Base-by-base conservation (phyloP, 345 rosid species). In the Hibiscus syriacus region DNA sequence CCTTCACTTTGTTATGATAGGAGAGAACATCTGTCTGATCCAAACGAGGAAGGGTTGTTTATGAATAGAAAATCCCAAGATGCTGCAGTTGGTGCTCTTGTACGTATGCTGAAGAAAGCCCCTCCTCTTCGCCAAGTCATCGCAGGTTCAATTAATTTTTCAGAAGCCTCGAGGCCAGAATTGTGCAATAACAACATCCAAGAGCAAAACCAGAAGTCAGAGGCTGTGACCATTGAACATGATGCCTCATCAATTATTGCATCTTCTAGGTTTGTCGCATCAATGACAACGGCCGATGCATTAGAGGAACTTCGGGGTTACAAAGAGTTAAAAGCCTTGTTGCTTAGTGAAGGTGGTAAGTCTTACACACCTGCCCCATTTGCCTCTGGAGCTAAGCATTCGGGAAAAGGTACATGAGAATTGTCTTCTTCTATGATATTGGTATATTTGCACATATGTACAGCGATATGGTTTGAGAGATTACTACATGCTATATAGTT, bases 81-180 rank as follows among this genome's bases (percentile, higher is more conserved):
- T 75, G 98, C 97, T 66, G 96, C 87, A 56, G 95, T 94, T 66
- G 95, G 97, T 78, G 92, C 87, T 38, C 87, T 91, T 54, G 96
- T 94, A 59, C 58, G 23, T 3, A 80, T 93, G 96, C 80, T 93
- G 82, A 80, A 86, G 84, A 89, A 87, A 87, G 99, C 97, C 43
- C 87, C 85, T n/a, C 96, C 97, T 41, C 91, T 94, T 23, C 80
- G 78, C 38, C 92, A 86, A 79, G 97, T 83, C 41, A 45, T 62
- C 27, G 72, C 82, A 9, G 46, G 67, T 20, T 71, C 77, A 8
- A 48, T 58, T 23, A 74, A 73, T 63, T 63, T 79, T 30, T 62
- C 80, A 1, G 82, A 76, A 49, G 69, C 79, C 53, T 49, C 74
- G 9, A 64, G 66, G 72, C 66, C 79, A 30, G 83, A 84, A 70